phyloP scores from a whole-genome alignment of 441 rosid species.

The Adansonia grandidieri region DNA sequence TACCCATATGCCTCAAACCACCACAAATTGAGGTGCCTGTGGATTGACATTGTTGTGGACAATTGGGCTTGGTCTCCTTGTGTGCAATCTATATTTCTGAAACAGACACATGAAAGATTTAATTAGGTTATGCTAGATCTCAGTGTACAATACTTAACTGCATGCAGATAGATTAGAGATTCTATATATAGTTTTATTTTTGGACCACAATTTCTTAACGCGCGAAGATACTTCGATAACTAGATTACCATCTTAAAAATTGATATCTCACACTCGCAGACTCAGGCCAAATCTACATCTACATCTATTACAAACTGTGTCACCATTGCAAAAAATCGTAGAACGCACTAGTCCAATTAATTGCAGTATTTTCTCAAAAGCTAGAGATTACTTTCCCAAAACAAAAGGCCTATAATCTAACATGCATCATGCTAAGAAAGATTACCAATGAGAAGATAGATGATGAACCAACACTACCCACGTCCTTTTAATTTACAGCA shows the following conservation, averaged over 20 bases:
- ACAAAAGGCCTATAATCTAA: background rate
- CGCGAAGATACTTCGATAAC: background rate
- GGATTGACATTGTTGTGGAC: slow-evolving; percentile 49
- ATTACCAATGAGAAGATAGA: background rate
- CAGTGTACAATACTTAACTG: background rate
- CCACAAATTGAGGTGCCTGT: slow-evolving; percentile 78
- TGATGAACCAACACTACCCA: background rate
- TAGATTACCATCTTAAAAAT: background rate
- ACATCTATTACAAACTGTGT: background rate
- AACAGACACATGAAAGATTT: slow-evolving; percentile 17
- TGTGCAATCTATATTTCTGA: slow-evolving; percentile 93
- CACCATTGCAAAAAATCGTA: background rate
- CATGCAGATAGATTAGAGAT: background rate
- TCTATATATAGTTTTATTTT: no score
- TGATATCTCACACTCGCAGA: background rate
- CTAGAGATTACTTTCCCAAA: slow-evolving; percentile 5
- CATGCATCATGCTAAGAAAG: background rate
- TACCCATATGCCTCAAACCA: slow-evolving; percentile 92
- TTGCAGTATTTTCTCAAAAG: background rate
- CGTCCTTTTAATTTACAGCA: background rate
- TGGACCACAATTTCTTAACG: background rate
- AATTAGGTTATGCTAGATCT: background rate
- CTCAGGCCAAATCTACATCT: background rate
- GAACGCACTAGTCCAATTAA: background rate
- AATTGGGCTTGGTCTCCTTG: slow-evolving; percentile 67